These are phyloP conservation scores for Penicillium goetzii DNA, from an alignment of 495 filamentous ascomycete genomes.

Conservation along the genomic window DNA sequence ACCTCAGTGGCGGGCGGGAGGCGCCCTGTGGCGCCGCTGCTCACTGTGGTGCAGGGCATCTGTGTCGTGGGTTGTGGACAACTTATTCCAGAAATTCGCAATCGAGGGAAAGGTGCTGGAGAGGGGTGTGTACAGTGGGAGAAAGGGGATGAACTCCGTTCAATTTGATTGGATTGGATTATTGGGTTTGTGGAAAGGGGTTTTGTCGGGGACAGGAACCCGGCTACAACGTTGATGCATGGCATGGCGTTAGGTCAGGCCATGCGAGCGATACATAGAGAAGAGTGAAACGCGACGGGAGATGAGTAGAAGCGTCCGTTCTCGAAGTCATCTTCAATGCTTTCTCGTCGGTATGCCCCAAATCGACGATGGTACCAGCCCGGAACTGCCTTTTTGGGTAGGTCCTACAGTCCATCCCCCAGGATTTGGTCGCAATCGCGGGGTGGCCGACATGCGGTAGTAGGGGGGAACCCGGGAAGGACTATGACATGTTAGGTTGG, in stretches of 20 bases:
- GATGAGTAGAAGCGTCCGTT: background rate
- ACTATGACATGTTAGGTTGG: conserved; percentile 8
- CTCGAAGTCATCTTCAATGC: background rate
- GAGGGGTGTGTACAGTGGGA: background rate
- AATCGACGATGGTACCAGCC: conserved; percentile 9
- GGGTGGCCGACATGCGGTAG: conserved; percentile 3
- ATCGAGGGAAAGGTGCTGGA: background rate
- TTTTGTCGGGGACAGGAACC: background rate
- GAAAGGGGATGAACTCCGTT: background rate
- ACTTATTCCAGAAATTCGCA: conserved; percentile 15
- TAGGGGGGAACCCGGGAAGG: conserved; percentile 6
- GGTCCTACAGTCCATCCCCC: conserved; percentile 22
- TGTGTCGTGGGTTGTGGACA: background rate
- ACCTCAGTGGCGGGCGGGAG: conserved; percentile 32
- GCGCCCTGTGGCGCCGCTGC: conserved; percentile 20
- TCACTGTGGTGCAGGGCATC: background rate
- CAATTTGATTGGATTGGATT: background rate
- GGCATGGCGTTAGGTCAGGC: conserved; percentile 12
- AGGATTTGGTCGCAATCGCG: conserved; percentile 27
- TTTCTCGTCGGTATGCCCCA: background rate
- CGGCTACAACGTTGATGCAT: background rate
- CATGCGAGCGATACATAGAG: conserved; percentile 2
- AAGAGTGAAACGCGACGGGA: background rate
- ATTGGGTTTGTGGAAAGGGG: background rate
- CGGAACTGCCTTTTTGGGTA: conserved; percentile 34